Percentiles rank a stretch among this genome's conserved stretches.
Evolutionary conservation across 2,329 filamentous ascomycete genomes (phyloP).

Genomic region (Aspergillus sp.): DNA sequence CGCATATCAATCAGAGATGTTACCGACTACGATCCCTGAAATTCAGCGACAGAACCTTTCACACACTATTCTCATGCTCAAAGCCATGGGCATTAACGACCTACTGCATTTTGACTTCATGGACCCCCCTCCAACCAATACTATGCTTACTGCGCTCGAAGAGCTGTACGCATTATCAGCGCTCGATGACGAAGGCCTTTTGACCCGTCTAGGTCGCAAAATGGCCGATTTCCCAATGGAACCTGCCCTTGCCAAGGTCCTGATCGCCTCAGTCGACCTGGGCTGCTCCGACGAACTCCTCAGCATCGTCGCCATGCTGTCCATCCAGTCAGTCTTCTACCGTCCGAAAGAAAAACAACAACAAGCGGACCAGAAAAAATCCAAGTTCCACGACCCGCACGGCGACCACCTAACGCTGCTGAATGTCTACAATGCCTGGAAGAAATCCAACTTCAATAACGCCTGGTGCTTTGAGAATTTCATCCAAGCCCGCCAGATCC

Average conservation of each 20-base stretch:
- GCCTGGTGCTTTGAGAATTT: conserved; percentile 99
- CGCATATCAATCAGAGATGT: conserved; percentile 94
- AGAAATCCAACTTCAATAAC: conserved; percentile 74
- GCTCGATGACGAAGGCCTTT: conserved; percentile 88
- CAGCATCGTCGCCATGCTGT: conserved; percentile 92
- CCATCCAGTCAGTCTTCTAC: conserved; percentile 83
- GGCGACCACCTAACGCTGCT: conserved; percentile 93
- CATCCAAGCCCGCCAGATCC: conserved; percentile 87
- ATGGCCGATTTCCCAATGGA: conserved; percentile 99
- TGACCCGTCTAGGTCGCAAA: conserved; percentile 88
- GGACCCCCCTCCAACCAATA: conserved; percentile 96
- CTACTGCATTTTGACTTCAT: conserved; percentile 97
- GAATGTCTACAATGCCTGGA: conserved; percentile 98
- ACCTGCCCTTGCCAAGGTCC: conserved; percentile 81
- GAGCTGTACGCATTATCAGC: conserved; percentile 91
- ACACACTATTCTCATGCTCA: conserved; percentile 93
- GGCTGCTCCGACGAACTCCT: conserved; percentile 92
- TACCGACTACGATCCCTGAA: conserved; percentile 92
- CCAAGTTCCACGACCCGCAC: conserved; percentile 93
- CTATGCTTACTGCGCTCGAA: conserved; percentile 93
- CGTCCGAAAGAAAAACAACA: conserved; percentile 96
- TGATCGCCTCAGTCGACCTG: conserved; percentile 84
- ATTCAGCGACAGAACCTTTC: conserved; percentile 94
- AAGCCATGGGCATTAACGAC: conserved; percentile 99
- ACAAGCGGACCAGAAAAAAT: conserved; percentile 94